Conservation (phyloP, 345 rosid species). For the Heritiera littoralis region DNA sequence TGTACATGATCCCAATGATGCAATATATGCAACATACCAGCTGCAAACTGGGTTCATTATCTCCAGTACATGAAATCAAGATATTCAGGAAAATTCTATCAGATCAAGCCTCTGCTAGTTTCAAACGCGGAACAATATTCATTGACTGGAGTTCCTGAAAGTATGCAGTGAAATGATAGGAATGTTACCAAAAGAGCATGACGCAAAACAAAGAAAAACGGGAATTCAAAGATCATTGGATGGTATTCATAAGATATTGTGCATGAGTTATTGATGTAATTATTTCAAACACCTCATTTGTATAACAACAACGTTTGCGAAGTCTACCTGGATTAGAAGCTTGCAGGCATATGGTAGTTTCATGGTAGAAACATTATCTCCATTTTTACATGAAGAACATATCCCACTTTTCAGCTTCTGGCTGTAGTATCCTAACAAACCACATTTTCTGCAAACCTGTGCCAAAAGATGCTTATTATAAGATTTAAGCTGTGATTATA, state of each 20-base stretch:
- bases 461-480: slow-evolving; percentile 9
- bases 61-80: not conserved
- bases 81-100: not conserved
- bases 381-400: slow-evolving; percentile 80
- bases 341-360: slow-evolving; percentile 94
- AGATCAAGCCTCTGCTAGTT: slow-evolving; percentile 54
- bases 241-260: not conserved
- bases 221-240: no score
- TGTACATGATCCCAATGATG: not conserved
- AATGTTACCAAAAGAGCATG: not conserved
- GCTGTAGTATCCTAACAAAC: slow-evolving; percentile 83
- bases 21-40: not conserved
- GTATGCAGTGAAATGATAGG: not conserved
- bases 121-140: slow-evolving; percentile 75
- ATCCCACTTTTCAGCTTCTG: slow-evolving; percentile 72
- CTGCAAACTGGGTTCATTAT: not conserved
- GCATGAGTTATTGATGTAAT: not conserved
- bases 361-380: slow-evolving; percentile 77
- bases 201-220: not conserved
- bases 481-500: slow-evolving; percentile 8
- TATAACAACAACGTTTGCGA: not conserved
- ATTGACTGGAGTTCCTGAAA: slow-evolving; percentile 82
- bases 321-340: slow-evolving; percentile 78
- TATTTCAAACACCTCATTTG: not conserved
- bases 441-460: slow-evolving; percentile 90